Evolutionary conservation across 257 asterid species (phyloP), one percentile per base, ranked within the genome.

Genomic region (Nicotiana obtusifolia): DNA sequence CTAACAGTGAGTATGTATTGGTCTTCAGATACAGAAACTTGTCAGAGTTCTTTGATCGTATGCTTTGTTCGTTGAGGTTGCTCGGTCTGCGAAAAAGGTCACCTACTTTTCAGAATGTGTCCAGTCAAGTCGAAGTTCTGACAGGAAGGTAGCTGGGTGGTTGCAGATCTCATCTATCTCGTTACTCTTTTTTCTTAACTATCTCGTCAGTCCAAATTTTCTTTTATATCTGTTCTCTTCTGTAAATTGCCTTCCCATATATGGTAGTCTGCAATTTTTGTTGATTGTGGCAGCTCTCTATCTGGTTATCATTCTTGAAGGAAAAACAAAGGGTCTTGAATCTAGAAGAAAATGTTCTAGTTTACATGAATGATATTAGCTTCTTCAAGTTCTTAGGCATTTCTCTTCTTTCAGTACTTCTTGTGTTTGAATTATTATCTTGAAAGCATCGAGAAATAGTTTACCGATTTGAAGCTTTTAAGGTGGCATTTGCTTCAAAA

Each of bases 21-120:
- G 52, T 75, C 44, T 85, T 61, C 92, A 95, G 98, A 88, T 89
- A 87, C 83, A 79, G 10, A 78, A 56, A 6, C 54, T 80, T 95
- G 60, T 61, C 87, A 76, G 93, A 90, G 80, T 78, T 90, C 49
- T 92, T 93, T 84, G 89, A 90, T 82, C 81, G 92, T 28, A 86
- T 93, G 97, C 81, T 81, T 80, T 86, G 87, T 79, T 93, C 98
- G 16, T 33, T 91, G 88, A 88, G 98, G 88, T 77, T 95, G 89
- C 92, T 95, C 54, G 57, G 82, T 80, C 86, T 93, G 31, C 89
- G 88, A 49, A 91, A 92, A 76, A 89, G 59, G 89, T 77, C 85
- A 22, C 88, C 95, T 30, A 87, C 85, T 35, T 91, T 95, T 84
- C 84, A 81, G 71, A 91, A 89, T 41, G 85, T 93, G 75, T 85